phyloP scores from a whole-genome alignment of 2,329 filamentous ascomycete genomes.

The Apiospora hydei region DNA sequence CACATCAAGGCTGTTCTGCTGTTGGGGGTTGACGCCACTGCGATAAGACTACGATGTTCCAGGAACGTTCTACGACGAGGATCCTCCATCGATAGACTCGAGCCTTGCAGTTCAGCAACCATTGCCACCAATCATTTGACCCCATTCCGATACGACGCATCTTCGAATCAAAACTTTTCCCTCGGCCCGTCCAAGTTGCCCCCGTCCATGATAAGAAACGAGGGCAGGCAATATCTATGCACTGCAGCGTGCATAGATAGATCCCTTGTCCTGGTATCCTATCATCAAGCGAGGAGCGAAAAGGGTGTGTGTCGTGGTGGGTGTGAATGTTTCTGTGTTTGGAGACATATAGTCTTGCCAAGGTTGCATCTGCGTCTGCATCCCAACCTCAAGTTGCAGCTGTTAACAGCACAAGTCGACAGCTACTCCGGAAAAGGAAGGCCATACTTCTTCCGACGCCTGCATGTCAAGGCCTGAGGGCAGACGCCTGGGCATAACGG shows the following conservation, averaged over 20 bases:
- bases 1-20: not conserved
- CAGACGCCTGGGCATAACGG: not conserved
- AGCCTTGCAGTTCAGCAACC: not conserved
- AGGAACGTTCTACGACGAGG: not conserved
- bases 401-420: not conserved
- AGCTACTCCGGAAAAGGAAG: conserved; percentile 13
- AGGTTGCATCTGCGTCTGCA: not conserved
- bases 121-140: conserved; percentile 12
- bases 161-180: not conserved
- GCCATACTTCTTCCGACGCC: not conserved
- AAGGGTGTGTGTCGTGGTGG: not conserved
- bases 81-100: not conserved
- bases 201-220: not conserved
- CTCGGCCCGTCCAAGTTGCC: not conserved
- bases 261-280: not conserved
- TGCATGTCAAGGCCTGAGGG: not conserved
- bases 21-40: not conserved
- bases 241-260: not conserved
- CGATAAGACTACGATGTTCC: not conserved
- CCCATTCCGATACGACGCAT: not conserved
- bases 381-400: not conserved
- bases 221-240: not conserved
- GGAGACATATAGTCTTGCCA: not conserved
- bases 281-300: not conserved
- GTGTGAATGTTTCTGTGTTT: not conserved